Evolutionary conservation across 257 asterid species (phyloP), one percentile per base, ranked within the genome.

Genomic region (Leonotis leonurus): DNA sequence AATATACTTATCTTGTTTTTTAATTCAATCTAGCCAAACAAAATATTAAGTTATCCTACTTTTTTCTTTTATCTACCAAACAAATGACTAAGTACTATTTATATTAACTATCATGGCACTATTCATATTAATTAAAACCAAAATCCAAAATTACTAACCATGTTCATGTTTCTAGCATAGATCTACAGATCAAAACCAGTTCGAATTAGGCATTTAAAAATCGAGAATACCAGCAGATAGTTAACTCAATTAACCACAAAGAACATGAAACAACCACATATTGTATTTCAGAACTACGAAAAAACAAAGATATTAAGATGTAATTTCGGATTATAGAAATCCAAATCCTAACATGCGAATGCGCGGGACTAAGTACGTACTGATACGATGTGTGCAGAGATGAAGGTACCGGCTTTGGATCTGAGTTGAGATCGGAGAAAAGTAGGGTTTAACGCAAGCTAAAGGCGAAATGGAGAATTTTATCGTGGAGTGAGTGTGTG

Each of bases 341-440:
- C 54, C 2, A 14, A 30, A 72, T 30, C 52, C 57, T 14, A 1
- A 52, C 54, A 60, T 11, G 20, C 36, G 3, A 62, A 71, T 22
- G 41, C 13, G 55, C 62, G 3, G 32, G 33, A 58, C 32, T 62
- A 37, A 49, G 24, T 21, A 36, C 14, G 56, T 22, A 64, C 40
- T 39, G 0, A 20, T 16, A 48, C 37, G 29, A 45, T 18, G 44
- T 7, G 27, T 8, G 11, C 1, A 33, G 54, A 48, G 26, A 60
- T 5, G 52, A 52, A 51, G 69, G 64, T 44, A 71, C 74, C 74
- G 44, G 27, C 29, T 33, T 32, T 12, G 68, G 74, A 71, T 66
- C 74, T 62, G 74, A 41, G 43, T 22, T 36, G 57, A 45, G 76
- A 49, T 57, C 64, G 55, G 50, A 27, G 16, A 58, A 27, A 7